Evolutionary conservation across 768 basidiomycete species (phyloP), one percentile per base, ranked within the genome.

Genomic region (Tephrocybe sp.): DNA sequence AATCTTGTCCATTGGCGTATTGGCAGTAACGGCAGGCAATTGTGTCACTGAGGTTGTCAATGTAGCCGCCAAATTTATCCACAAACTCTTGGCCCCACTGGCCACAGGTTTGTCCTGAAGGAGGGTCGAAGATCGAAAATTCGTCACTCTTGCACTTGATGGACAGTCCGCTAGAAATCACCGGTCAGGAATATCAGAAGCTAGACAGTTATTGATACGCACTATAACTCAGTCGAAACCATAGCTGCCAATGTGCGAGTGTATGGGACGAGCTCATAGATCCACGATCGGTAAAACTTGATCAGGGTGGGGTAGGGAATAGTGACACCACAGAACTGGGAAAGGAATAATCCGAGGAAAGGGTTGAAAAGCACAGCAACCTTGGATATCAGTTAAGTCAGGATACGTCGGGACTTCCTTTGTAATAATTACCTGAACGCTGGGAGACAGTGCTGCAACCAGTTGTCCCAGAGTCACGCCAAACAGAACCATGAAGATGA

Each of bases 331-430:
- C 88, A 90, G 79, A 92, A 92, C 12, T 84, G 77, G 3, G 79
- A 68, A 45, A 91, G 78, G 33, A 86, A 71, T 25, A 85, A 65
- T 37, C 77, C 72, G 43, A 91, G 54, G 75, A 90, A 86, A 2
- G 91, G 90, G 64, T 89, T 92, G 72, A 85, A 86, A 49, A 93
- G 70, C 5, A 88, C 87, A 8, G 90, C 90, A 34, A 90, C 81
- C 73, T 74, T 20, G 9, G 66, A 9, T 58, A 63, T 7, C 20
- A 33, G 42, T n/a, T 45, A 45, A 38, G 37, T 68, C 28, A 30
- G 28, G 28, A 30, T 30, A 30, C 28, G 60, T 11, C 5, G 14
- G 65, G 39, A 64, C 61, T 60, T 26, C 67, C 63, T 52, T 65
- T 65, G 58, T 11, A 73, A 15, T n/a, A 12, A 28, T 32, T 50